Evolutionary conservation across 805 yeast genomes (phyloP).

Genomic region (Yueomyces sp.): DNA sequence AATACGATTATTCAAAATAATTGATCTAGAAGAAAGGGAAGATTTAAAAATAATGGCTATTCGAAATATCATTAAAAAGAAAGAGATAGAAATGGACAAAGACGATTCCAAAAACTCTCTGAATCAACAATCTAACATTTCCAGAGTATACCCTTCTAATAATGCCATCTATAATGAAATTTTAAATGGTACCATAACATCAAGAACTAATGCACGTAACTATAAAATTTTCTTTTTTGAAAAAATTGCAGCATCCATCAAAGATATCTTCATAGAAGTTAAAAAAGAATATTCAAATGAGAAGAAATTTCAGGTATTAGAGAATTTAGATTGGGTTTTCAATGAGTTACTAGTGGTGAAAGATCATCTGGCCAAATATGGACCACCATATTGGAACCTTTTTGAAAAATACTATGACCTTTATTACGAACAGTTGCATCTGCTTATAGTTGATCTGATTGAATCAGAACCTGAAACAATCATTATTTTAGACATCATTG

Average conservation of each 20-base stretch:
- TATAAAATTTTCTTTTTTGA: conserved; percentile 50
- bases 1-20: conserved; percentile 57
- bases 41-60: conserved; percentile 43
- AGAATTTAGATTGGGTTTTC: conserved; percentile 71
- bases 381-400: conserved; percentile 68
- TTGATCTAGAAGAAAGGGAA: conserved; percentile 69
- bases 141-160: conserved; percentile 18
- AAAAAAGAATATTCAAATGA: conserved; percentile 36
- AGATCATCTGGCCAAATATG: conserved; percentile 40
- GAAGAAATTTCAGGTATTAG: conserved; percentile 43
- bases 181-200: conserved; percentile 28
- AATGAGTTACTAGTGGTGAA: conserved; percentile 61
- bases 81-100: conserved; percentile 19
- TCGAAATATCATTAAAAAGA: conserved; percentile 20
- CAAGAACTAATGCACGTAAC: conserved; percentile 37
- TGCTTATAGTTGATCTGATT: conserved; percentile 49
- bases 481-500: conserved; percentile 56
- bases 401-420: conserved; percentile 45
- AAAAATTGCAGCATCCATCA: conserved; percentile 45
- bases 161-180: conserved; percentile 26
- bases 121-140: conserved; percentile 7
- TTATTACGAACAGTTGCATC: conserved; percentile 56
- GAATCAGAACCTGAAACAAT: conserved; percentile 70
- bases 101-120: conserved; percentile 19
- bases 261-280: conserved; percentile 51